phyloP scores from a whole-genome alignment of 768 basidiomycete species.

The Boletus subcaerulescens region DNA sequence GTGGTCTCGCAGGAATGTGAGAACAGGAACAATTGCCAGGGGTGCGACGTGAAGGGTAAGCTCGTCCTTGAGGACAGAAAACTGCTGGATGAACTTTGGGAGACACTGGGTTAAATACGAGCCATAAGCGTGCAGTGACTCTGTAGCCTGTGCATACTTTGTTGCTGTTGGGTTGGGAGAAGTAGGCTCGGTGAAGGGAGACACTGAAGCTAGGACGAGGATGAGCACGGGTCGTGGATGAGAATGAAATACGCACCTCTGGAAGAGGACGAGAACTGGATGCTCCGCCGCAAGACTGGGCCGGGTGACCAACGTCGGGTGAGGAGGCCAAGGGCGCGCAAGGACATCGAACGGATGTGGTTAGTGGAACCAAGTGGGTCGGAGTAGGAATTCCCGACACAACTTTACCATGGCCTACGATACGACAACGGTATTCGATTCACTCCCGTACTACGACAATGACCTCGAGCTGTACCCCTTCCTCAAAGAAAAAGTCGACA shows the following conservation, averaged over 20 bases:
- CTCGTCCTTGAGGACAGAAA: conserved; percentile 95
- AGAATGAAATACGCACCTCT: conserved; percentile 40
- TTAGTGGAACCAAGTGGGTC: conserved; percentile 6
- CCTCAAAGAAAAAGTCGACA: conserved; percentile 72
- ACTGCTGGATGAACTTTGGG: conserved; percentile 97
- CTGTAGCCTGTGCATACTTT: conserved; percentile 68
- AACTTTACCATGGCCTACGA: conserved; percentile 27
- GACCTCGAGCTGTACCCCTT: conserved; percentile 76
- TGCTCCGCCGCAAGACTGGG: conserved; percentile 34
- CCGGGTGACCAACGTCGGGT: conserved; percentile 31
- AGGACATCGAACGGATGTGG: conserved; percentile 33
- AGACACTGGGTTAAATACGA: conserved; percentile 91
- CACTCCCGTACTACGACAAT: conserved; percentile 93
- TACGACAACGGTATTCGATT: conserved; percentile 57
- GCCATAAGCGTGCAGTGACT: conserved; percentile 85
- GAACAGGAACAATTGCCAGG: conserved; percentile 73
- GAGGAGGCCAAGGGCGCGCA: conserved; percentile 45
- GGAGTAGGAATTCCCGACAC: conserved; percentile 27
- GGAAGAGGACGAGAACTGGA: conserved; percentile 46
- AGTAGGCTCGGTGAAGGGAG: conserved; percentile 87
- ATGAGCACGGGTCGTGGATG: conserved; percentile 7
- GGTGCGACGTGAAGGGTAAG: conserved; percentile 86
- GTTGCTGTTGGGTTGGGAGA: conserved; percentile 83
- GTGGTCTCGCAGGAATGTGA: conserved; percentile 94
- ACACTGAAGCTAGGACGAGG: conserved; percentile 48